Evolutionary conservation across 768 basidiomycete genomes (phyloP), one percentile per base, ranked within the genome.

Genomic region (Boletus sensibilis): DNA sequence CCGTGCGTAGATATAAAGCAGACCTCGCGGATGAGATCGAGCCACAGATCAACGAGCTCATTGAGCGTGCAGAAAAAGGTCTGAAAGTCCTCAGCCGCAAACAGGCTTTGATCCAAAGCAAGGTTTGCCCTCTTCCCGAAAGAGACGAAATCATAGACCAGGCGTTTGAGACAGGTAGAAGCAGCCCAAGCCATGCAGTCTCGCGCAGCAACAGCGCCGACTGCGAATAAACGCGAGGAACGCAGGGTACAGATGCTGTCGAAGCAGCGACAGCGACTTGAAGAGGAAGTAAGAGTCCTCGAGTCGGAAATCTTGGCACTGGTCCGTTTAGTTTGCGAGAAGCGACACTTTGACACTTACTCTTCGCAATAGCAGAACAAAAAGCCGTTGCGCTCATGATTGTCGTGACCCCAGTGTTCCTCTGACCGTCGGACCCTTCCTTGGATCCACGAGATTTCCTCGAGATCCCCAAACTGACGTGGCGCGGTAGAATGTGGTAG

Each of bases 21-120:
- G 86, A 87, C 41, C 76, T 92, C 39, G 85, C 82, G 1, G 87
- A 90, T 50, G 90, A 92, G 67, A 83, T 93, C 11, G 90, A 92
- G 57, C 91, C 91, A 18, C 83, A 87, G 31, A 86, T 93, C 20
- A 82, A 78, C 44, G 89, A 92, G 60, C 82, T 93, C 16, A 79
- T 91, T 20, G 78, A 83, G 53, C 80, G 82, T 23, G 85, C 89
- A 1, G 86, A 90, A 64, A 83, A 82, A 63, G 89, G 88, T 2
- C 70, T 92, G 34, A 78, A 80, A 29, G 66, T 75, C 10, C 70
- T 92, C 52, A 74, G 79, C 60, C 87, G 86, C 75, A 83, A 82
- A 65, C 86, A 88, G 59, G 77, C 73, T 45, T 65, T 78, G 45
- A 71, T 90, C 40, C 81, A 86, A 65, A 76, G 79, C 21, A 90